These are phyloP conservation scores for Neofusicoccum cordaticola DNA, from an alignment of 2,329 filamentous ascomycete genomes.

Conservation along the genomic window DNA sequence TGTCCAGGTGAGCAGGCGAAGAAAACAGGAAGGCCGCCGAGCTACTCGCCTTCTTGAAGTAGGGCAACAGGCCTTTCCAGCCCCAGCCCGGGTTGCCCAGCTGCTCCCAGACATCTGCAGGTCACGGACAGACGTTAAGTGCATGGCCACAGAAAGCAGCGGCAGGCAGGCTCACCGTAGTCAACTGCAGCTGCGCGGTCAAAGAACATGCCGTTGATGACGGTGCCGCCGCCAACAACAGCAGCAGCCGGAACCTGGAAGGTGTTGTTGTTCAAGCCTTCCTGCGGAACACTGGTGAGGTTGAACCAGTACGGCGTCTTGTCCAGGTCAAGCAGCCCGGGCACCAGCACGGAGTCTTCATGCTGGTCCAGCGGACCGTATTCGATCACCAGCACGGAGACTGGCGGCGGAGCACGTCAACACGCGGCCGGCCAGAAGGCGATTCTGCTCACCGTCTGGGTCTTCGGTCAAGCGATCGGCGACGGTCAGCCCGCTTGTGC, in stretches of 20 bases:
- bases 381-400: not conserved
- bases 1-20: not conserved
- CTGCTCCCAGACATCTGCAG: constrained; percentile 29
- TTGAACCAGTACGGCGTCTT: too few species aligned
- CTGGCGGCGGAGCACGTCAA: not conserved
- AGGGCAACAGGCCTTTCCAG: constrained; percentile 29
- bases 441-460: constrained; percentile 21
- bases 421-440: too few species aligned
- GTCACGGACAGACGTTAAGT: too few species aligned
- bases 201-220: constrained; percentile 44
- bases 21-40: too few species aligned
- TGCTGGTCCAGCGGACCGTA: not conserved
- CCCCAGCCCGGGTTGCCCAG: constrained; percentile 34
- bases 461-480: constrained; percentile 28
- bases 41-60: not conserved
- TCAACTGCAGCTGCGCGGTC: constrained; percentile 31
- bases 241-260: constrained; percentile 48
- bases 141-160: too few species aligned
- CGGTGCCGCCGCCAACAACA: constrained; percentile 49
- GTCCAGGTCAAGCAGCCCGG: not conserved
- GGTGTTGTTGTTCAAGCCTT: constrained; percentile 38
- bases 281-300: constrained; percentile 35
- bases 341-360: not conserved
- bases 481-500: constrained; percentile 18
- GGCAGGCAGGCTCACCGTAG: constrained; percentile 13